These are phyloP conservation scores for Hyaloscypha finlandica DNA, from an alignment of 495 filamentous ascomycete species.

Conservation along the genomic window DNA sequence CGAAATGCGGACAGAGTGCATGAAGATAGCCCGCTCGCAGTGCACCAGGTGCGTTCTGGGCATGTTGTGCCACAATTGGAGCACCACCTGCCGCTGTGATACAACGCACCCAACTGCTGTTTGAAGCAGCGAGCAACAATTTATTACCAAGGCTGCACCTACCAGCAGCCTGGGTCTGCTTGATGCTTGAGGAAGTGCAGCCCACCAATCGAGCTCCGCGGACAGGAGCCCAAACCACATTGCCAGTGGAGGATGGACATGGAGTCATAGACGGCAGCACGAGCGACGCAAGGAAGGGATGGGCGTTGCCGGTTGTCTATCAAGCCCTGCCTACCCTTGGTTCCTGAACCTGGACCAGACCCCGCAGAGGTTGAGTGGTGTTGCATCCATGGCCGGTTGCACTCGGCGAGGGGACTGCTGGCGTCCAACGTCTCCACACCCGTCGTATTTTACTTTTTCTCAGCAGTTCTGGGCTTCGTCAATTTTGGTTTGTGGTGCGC, in stretches of 20 bases:
- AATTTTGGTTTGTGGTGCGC: neutral
- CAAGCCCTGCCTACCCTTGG: neutral
- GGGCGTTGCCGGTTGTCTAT: neutral
- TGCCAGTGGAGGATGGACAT: neutral
- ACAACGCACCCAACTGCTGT: neutral
- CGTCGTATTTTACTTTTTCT: neutral
- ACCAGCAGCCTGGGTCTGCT: constrained; percentile 5
- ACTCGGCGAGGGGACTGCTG: neutral
- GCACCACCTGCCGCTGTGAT: neutral
- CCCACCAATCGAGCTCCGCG: neutral
- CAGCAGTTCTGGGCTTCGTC: neutral
- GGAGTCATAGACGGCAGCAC: neutral
- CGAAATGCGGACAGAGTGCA: neutral
- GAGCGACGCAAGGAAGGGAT: neutral
- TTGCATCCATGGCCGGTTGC: neutral
- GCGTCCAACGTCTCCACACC: neutral
- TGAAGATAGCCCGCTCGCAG: neutral
- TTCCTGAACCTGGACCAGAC: neutral
- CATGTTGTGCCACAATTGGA: neutral
- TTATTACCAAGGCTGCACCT: constrained; percentile 4
- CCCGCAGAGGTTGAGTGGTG: neutral
- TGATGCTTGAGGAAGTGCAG: neutral
- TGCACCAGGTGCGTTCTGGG: neutral
- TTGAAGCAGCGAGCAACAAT: constrained; percentile 16
- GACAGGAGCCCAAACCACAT: neutral